Evolutionary conservation across 768 basidiomycete species (phyloP).

Genomic region (Boletus reticulatus): DNA sequence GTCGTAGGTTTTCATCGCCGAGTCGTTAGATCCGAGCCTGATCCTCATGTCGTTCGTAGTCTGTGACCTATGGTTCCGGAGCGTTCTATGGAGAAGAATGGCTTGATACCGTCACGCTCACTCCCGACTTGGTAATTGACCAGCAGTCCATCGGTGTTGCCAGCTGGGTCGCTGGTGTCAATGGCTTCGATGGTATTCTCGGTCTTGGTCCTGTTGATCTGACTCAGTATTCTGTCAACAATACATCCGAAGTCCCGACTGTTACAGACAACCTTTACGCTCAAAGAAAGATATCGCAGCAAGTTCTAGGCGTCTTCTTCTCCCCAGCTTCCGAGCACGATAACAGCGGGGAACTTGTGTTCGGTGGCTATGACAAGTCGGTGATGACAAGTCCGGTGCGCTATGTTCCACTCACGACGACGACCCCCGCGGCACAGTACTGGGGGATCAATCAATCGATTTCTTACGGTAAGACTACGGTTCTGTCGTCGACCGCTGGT

Average conservation of each 20-base stretch:
- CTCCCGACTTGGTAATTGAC: not conserved
- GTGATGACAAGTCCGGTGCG: constrained; percentile 19
- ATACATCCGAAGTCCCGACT: constrained; percentile 25
- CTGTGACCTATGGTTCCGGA: constrained; percentile 1
- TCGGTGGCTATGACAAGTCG: constrained; percentile 24
- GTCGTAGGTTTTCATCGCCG: constrained; percentile 21
- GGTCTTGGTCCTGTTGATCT: constrained; percentile 36
- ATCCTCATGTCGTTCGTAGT: not conserved
- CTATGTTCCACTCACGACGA: constrained; percentile 27
- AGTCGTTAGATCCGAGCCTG: not conserved
- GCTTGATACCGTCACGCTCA: constrained; percentile 13
- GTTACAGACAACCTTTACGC: constrained; percentile 35
- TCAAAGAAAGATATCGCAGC: constrained; percentile 25
- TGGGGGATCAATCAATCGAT: constrained; percentile 38
- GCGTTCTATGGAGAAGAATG: constrained; percentile 12
- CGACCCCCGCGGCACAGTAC: constrained; percentile 21
- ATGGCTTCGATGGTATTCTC: constrained; percentile 42
- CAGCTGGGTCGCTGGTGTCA: not conserved
- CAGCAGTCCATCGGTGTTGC: constrained; percentile 39
- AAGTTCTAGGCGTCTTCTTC: constrained; percentile 35
- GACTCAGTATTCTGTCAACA: constrained; percentile 26
- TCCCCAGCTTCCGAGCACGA: constrained; percentile 21
- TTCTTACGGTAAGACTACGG: constrained; percentile 20
- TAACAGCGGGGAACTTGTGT: constrained; percentile 24
- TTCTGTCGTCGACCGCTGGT: constrained; percentile 26